Base-by-base conservation (phyloP, 805 yeast genomes). In the Wickerhamomyces mucosus region DNA sequence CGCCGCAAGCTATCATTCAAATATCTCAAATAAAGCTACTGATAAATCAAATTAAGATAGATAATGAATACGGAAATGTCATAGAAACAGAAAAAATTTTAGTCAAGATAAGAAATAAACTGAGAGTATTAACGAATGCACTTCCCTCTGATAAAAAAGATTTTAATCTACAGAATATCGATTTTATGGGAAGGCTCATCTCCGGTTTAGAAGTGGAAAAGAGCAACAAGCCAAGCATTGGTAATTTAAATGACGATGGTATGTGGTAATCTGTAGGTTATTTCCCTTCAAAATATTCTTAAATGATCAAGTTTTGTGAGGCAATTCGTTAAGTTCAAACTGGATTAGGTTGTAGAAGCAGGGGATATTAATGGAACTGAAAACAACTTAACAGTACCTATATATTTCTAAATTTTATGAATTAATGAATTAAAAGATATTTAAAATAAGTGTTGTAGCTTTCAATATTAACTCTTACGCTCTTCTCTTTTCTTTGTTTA, bases 71-170 rank as follows among this genome's bases (percentile, higher is more conserved):
- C 29, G 60, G 54, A 0, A 72, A 66, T 16, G 88, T 79, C 4
- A 70, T 67, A 4, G 59, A 55, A 13, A 68, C 67, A 35, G 86
- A 77, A 33, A 65, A 60, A 35, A 42, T 58, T n/a, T 31, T 76
- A 4, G 55, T 59, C 15, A 69, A 71, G 47, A 70, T 80, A 2
- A 62, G 77, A 39, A 78, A 79, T 42, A 78, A 78, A 50, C 59
- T 76, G 20, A 59, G 83, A 35, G 62, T 73, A 3, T 47, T 78
- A 9, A 58, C 70, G 9, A 40, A 63, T 9, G 29, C 58, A 6
- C 35, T 60, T 4, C 54, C 51, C 15, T 42, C 27, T 2, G 26
- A 23, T 23, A 42, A 30, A 32, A 44, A 37, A 26, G 17, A 13
- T 4, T 13, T 46, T 13, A 35, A 37, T 6, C 22, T 49, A 14